Evolutionary conservation across 306 rosid genomes (phyloP).

Genomic region (Ormosia emarginata): DNA sequence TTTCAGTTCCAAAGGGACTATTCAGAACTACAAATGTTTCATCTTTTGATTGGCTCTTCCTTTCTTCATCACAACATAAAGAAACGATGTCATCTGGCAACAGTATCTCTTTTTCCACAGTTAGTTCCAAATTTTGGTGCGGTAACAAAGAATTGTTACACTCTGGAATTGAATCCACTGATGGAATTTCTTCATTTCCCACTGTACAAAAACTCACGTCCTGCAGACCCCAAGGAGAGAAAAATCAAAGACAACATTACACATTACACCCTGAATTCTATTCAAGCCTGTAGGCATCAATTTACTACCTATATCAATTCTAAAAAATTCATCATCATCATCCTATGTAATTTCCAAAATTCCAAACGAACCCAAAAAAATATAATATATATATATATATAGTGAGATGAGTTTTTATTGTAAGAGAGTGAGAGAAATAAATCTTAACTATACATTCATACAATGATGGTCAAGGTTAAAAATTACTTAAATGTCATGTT

Average conservation of each 20-base stretch:
- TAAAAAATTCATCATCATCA: neutral
- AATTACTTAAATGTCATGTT: no score
- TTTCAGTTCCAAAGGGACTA: slow-evolving; percentile 27
- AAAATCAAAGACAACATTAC: neutral
- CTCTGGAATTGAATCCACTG: slow-evolving; percentile 30
- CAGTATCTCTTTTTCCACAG: slow-evolving; percentile 29
- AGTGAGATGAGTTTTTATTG: no score
- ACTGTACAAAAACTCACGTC: slow-evolving; percentile 7
- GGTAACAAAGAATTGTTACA: slow-evolving; percentile 8
- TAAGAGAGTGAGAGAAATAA: no score
- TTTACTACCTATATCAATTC: slow-evolving; percentile 11
- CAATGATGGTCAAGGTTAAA: no score
- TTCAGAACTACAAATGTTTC: neutral
- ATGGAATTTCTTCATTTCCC: slow-evolving; percentile 31
- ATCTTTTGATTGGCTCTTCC: slow-evolving; percentile 20
- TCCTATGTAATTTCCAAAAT: slow-evolving; percentile 13
- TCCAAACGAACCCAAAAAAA: neutral
- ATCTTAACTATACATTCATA: no score
- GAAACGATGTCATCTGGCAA: slow-evolving; percentile 28
- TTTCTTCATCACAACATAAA: slow-evolving; percentile 27
- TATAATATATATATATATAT: no score
- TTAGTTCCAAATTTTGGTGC: slow-evolving; percentile 29
- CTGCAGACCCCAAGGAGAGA: slow-evolving; percentile 20
- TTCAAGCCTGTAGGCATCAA: neutral
- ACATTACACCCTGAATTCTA: neutral